Base-by-base conservation (phyloP, 352 stramenopile species). In the Phytophthora sp. region DNA sequence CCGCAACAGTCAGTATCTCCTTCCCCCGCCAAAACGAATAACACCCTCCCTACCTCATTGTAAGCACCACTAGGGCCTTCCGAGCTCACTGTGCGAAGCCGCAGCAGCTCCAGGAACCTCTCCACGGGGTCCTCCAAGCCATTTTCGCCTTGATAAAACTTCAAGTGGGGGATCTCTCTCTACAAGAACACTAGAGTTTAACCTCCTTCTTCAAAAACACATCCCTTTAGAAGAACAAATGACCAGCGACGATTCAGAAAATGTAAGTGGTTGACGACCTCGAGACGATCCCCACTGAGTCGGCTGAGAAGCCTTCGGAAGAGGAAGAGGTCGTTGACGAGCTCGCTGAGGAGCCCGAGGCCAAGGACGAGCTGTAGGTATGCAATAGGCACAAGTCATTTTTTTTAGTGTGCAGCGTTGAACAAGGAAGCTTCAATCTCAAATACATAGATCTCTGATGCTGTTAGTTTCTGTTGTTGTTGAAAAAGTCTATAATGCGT, bases 71-170 rank as follows among this genome's bases (percentile, higher is more conserved):
- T 75, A 5, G 83, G 79, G 7, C 85, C 89, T 21, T 93, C 81
- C 9, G 66, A 60, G 69, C 85, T 96, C 27, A 97, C 75, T 1
- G 89, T 96, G 45, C 76, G 84, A 51, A 96, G 74, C 28, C 84
- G 67, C 59, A 97, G 61, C 12, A 96, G 62, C 52, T 96, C 87
- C 39, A 94, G 53, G 61, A 97, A 94, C 43, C 86, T 65, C 58
- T 76, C 69, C 10, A 91, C 69, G 5, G 69, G 69, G 44, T 72
- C 64, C 37, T 75, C 42, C 66, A 62, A 10, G 12, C 18, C 54
- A 62, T 71, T 18, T 0, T 62, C 17, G 9, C 6, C 7, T 13
- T 43, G n/a, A 46, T 46, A 52, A 24, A 49, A 55, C 44, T 63
- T 56, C 9, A 50, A 50, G n/a, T 13, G 27, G 24, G 13, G 5